Percentiles rank a stretch among this genome's conserved stretches.
These are phyloP conservation scores for Lathyrus aphaca DNA, from an alignment of 306 rosid genomes.

Conservation along the genomic window DNA sequence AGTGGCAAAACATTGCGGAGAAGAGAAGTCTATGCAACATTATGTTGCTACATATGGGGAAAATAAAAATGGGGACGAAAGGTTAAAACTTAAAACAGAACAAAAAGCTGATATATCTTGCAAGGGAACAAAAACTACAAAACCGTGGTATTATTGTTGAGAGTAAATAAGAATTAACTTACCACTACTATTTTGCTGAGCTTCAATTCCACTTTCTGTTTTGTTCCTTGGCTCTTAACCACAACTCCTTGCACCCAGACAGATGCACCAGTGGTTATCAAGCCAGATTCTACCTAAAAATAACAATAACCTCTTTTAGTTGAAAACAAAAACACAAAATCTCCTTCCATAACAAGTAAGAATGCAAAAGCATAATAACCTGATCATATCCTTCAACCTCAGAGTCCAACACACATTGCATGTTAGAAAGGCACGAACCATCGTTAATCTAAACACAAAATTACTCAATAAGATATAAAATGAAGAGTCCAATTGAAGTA, in stretches of 20 bases:
- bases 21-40: background rate
- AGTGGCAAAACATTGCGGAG: background rate
- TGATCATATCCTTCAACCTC: slow-evolving; percentile 82
- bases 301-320: slow-evolving; percentile 50
- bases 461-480: slow-evolving; percentile 11
- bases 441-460: slow-evolving; percentile 68
- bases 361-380: slow-evolving; percentile 45
- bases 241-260: slow-evolving; percentile 84
- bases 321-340: slow-evolving; percentile 37
- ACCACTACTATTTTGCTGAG: slow-evolving; percentile 80
- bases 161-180: slow-evolving; percentile 36
- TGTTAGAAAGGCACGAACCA: slow-evolving; percentile 91
- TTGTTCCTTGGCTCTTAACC: slow-evolving; percentile 84
- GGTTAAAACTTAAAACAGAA: background rate
- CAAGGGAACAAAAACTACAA: background rate
- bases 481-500: background rate
- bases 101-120: background rate
- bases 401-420: slow-evolving; percentile 84
- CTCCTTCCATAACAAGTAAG: background rate
- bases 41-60: background rate
- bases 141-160: too few relatives aligned
- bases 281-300: slow-evolving; percentile 79
- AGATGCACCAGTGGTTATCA: slow-evolving; percentile 83
- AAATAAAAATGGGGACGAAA: background rate
- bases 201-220: slow-evolving; percentile 92